Evolutionary conservation across 257 asterid genomes (phyloP).

Genomic region (Solanum gracilifrons): DNA sequence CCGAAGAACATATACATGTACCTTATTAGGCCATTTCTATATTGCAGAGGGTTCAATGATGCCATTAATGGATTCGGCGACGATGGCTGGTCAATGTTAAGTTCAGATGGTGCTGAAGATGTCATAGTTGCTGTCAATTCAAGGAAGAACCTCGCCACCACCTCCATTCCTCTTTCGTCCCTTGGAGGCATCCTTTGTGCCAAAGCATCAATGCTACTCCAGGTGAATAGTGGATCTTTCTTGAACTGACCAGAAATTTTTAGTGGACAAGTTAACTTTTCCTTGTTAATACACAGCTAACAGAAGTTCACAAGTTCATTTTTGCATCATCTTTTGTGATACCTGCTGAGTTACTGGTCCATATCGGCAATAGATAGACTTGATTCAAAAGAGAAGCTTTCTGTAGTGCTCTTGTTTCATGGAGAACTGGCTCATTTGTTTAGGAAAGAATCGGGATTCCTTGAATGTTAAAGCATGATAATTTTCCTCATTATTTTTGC

Average conservation of each 20-base stretch:
- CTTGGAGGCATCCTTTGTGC: slow-evolving; percentile 87
- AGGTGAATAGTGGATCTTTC: slow-evolving; percentile 25
- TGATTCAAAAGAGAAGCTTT: neutral
- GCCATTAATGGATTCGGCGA: slow-evolving; percentile 86
- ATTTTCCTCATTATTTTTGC: neutral
- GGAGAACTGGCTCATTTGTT: neutral
- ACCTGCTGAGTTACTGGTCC: neutral
- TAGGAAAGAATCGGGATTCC: neutral
- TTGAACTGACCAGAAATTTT: neutral
- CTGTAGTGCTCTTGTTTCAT: neutral
- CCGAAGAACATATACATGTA: neutral
- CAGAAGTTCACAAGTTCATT: neutral
- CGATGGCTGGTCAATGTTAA: slow-evolving; percentile 86
- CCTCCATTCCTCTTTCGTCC: slow-evolving; percentile 37
- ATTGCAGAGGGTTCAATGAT: slow-evolving; percentile 87
- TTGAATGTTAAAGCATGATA: neutral
- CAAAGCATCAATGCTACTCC: slow-evolving; percentile 94
- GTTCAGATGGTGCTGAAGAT: slow-evolving; percentile 76
- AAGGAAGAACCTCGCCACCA: slow-evolving; percentile 34
- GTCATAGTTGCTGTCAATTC: slow-evolving; percentile 63
- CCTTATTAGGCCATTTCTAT: neutral
- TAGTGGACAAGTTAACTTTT: neutral
- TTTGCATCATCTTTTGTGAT: neutral
- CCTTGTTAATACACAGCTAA: neutral
- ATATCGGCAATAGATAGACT: neutral